phyloP scores from a whole-genome alignment of 257 asterid species.

The Salvia miltiorrhiza region DNA sequence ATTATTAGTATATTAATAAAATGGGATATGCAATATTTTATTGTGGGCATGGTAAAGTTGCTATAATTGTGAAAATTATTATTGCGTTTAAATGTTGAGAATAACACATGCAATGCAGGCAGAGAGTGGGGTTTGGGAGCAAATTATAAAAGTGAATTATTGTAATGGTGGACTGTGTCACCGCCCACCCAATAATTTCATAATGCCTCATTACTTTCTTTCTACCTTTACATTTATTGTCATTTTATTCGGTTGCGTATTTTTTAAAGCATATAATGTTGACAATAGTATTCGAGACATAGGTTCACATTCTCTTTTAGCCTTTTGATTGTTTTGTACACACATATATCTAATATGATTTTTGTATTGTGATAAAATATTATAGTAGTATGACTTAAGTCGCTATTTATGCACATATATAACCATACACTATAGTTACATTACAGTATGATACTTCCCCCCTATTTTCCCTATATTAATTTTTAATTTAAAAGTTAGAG shows the following conservation, averaged over 20 bases:
- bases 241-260: not conserved
- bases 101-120: not conserved
- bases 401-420: too few species aligned
- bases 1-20: too few species aligned
- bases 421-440: not conserved
- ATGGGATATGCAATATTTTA: not conserved
- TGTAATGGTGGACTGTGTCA: conserved; percentile 23
- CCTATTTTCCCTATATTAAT: not conserved
- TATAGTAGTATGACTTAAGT: too few species aligned
- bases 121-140: not conserved
- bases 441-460: too few species aligned
- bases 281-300: not conserved
- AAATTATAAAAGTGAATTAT: conserved; percentile 11
- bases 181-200: conserved; percentile 29
- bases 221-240: conserved; percentile 9
- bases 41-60: not conserved
- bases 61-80: not conserved
- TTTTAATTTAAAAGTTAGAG: not conserved
- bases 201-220: conserved; percentile 19
- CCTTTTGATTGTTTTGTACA: too few species aligned
- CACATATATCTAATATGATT: too few species aligned
- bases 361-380: too few species aligned
- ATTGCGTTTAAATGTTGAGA: not conserved
- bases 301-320: not conserved
- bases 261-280: not conserved